Base-by-base conservation (phyloP, 495 filamentous ascomycete genomes). In the Lasiosphaeriaceae sp. region DNA sequence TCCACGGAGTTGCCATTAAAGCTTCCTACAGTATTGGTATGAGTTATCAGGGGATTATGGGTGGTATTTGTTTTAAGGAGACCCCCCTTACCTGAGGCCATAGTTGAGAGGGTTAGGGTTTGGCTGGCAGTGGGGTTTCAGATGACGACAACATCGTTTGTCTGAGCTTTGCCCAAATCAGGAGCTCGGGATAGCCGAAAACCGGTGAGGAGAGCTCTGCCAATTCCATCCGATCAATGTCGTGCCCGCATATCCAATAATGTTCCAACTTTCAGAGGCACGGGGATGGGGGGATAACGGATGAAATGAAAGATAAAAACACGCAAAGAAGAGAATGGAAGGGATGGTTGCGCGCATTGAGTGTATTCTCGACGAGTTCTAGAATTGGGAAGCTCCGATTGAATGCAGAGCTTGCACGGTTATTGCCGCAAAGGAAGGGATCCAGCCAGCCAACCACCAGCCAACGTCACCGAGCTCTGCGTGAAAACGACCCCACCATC, bases 401-500 rank as follows among this genome's bases (percentile, higher is more conserved):
- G 8, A 47, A 26, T 11, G 22, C 45, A 47, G 50, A 43, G 39
- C 39, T 43, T 43, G 39, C 39, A 43, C 26, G n/a, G 39, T 54
- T 53, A 48, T 57, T 59, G 24, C 37, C 54, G 56, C 50, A 43
- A 41, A 34, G 45, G 22, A 22, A 31, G 22, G 26, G 9, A 9
- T 9, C 9, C 26, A 31, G 44, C 50, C 62, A 61, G 55, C 65
- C 63, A 66, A 68, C 62, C 59, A 61, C 46, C 60, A 41, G 29
- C 37, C 65, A 62, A 68, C 65, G 67, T 70, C 67, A 70, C 62
- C 39, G n/a, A 66, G 60, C 67, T 65, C 65, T 60, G 37, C 44
- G 21, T n/a, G 12, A 49, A 39, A 11, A 21, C 49, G 56, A 52
- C 63, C 60, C 66, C 61, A 66, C 61, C 51, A 57, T 20, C 14